Evolutionary conservation across 2,329 filamentous ascomycete species (phyloP), one percentile per base, ranked within the genome.

Genomic region (Escovopsis sp.): DNA sequence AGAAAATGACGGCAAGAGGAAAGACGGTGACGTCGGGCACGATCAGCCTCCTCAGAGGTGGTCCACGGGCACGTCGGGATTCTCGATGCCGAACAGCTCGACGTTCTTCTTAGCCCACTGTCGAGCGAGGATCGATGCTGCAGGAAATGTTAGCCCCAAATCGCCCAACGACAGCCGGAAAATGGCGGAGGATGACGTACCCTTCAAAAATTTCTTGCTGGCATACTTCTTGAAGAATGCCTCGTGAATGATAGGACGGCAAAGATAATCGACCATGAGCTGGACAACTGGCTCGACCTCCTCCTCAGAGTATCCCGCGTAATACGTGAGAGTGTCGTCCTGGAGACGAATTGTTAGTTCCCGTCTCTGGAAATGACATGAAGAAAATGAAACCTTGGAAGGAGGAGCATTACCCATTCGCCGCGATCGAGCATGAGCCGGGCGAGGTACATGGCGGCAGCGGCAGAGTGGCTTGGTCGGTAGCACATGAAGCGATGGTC

Each of bases 191-290:
- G 19, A 16, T 38, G n/a, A 48, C 70, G 62, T 76, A 94, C 88
- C 87, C 67, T 98, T 98, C 50, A 96, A 65, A 63, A 96, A 98
- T 63, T 94, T 94, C 70, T 96, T 98, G 73, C 85, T 93, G 38
- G 90, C 90, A 57, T 98, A 98, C 62, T 98, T 98, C 73, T 93
- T 94, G 71, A 94, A 96, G 69, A 98, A 94, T 27, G 90, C 92
- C 56, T 96, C 88, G 53, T 98, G 90, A 30, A 79, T 73, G 36
- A 94, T 82, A 18, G 88, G 90, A 11, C 83, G 77, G 39, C 82
- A 81, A 27, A 98, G 78, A 56, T 98, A 98, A 58, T 98, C 87
- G 41, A 98, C 76, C 87, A 98, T 94, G 41, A 96, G 70, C 49
- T 80, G 72, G 52, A 94, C 84, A 28, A 96, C 83, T 10, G 88